Base-by-base conservation (phyloP, 352 stramenopile species). In the Globisporangium mamillatum region DNA sequence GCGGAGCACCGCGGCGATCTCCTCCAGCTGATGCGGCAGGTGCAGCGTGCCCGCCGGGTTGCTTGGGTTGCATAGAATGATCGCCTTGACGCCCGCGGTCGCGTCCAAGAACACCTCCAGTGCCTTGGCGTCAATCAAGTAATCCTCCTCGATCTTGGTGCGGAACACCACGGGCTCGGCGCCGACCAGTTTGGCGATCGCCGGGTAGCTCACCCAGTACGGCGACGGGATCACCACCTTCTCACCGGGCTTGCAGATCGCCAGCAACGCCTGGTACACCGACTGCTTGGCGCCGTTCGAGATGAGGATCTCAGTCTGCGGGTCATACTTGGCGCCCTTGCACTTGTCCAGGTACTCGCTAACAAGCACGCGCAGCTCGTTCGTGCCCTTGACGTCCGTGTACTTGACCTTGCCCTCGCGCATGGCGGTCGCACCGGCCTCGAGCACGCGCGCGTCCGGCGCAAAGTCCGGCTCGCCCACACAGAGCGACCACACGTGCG, bases 141-240 rank as follows among this genome's bases (percentile, higher is more conserved):
- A 99, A 60, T 92, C 84, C 67, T 98, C 89, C 55, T 94, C 86
- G 38, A 94, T 78, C 48, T 75, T 90, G 3, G 94, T 98, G 69
- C 93, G 89, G n/a, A 99, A 76, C 63, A 98, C 91, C 9, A 98
- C 79, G 6, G 95, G 90, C 55, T 89, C 85, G 2, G 91, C 96
- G 20, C 88, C 91, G 1, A 89, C 90, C 48, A 99, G 79, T 62
- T 91, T 88, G n/a, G 94, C 94, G 79, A 99, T 99, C 78, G 98
- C 94, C 9, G 96, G 96, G 86, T 99, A 99, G 34, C 88, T 98
- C 29, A 98, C 94, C 96, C 96, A 99, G 81, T 98, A 99, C 16
- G 97, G 97, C 48, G 95, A 91, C 46, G 97, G 97, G 50, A 99
- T 94, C 56, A 99, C 76, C 4, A 99, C 96, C 66, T 98, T 85